phyloP scores from a whole-genome alignment of 345 rosid genomes.

The Odontarrhena argentea region DNA sequence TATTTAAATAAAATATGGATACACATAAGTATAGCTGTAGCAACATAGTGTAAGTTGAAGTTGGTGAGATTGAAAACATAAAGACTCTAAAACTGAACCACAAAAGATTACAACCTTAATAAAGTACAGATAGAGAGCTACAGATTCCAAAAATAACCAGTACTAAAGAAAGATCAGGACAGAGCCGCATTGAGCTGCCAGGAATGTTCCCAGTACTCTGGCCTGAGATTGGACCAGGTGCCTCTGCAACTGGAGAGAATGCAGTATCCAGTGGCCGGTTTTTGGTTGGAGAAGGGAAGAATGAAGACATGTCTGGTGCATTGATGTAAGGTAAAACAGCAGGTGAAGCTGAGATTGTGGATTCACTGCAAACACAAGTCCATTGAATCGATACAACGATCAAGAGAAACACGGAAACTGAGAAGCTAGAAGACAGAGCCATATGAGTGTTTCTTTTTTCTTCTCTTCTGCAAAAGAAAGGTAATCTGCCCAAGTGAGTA shows the following conservation, averaged over 20 bases:
- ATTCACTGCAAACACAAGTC: constrained; percentile 38
- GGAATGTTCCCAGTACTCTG: constrained; percentile 56
- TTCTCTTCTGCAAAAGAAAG: constrained; percentile 38
- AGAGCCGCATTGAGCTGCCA: constrained; percentile 36
- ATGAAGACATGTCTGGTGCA: constrained; percentile 64
- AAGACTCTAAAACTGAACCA: constrained; percentile 13
- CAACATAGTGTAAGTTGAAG: constrained; percentile 22
- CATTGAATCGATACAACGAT: constrained; percentile 34
- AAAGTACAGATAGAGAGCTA: constrained; percentile 16
- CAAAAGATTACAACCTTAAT: constrained; percentile 30
- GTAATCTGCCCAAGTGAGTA: constrained; percentile 19
- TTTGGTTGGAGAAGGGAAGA: constrained; percentile 60
- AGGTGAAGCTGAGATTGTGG: constrained; percentile 59
- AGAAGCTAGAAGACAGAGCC: constrained; percentile 45
- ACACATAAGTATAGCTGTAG: constrained; percentile 15
- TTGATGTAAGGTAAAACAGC: constrained; percentile 53
- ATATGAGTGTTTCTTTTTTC: constrained; percentile 43
- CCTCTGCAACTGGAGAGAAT: constrained; percentile 46
- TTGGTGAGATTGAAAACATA: constrained; percentile 23
- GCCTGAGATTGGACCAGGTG: constrained; percentile 56
- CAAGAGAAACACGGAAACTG: constrained; percentile 36
- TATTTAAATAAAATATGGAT: not conserved
- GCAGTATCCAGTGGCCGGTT: constrained; percentile 41
- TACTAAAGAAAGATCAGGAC: constrained; percentile 31
- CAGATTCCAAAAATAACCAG: constrained; percentile 37